Evolutionary conservation across 257 asterid species (phyloP), one percentile per base, ranked within the genome.

Genomic region (Nicotiana tabacum): DNA sequence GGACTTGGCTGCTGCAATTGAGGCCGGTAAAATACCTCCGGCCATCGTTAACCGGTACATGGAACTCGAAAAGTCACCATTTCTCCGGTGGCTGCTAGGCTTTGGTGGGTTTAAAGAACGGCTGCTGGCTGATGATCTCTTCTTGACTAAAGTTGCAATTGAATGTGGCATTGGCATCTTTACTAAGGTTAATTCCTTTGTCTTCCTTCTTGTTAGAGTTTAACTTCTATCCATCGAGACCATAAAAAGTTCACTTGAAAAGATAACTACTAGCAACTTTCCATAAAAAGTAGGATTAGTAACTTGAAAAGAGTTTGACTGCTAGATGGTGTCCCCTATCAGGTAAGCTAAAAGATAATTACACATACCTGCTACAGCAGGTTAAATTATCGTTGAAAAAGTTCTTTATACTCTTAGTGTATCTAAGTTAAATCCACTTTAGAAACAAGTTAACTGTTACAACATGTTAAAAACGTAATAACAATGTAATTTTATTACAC

Each of bases 91-190:
- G 99, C 39, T 95, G 91, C 93, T 95, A 66, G 83, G 66, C 39
- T 94, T 95, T 72, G 95, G 92, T 43, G 99, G 98, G 56, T 95
- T 95, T 69, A 95, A 91, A 89, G 99, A 95, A 70, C 90, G 99
- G 82, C 85, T 95, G 90, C 90, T 95, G 21, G 99, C 96, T 2
- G 99, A 94, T 87, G 99, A 95, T 89, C 97, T 95, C 48, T 95
- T 95, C 94, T 83, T 95, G 92, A 92, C 99, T 82, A 95, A 95
- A 89, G 98, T 95, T 87, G 99, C 84, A n/a, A 95, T 94, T 76
- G 99, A 95, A 82, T 95, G 99, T 83, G 99, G 99, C 60, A 95
- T 95, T 83, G 99, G 98, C 74, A 84, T 94, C 86, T 95, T 95
- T 74, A 95, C 98, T 46, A 95, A 95, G 98, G 98, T 94, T 69